These are phyloP conservation scores for Suaeda aralocaspica DNA, from an alignment of 148 eudicot species.

Conservation along the genomic window DNA sequence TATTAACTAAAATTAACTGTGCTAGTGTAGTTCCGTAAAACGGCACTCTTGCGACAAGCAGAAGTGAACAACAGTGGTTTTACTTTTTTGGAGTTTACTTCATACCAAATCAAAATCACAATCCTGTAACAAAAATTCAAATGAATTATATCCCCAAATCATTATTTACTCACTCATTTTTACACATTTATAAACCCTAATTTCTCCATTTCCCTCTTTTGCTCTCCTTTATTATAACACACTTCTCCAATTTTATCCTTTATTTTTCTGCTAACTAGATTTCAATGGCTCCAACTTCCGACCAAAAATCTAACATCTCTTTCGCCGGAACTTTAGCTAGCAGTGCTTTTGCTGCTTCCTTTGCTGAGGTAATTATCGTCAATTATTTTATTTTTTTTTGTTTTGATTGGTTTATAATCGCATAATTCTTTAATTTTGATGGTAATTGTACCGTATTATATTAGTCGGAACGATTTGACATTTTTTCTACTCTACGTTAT, in stretches of 20 bases:
- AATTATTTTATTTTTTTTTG: background rate
- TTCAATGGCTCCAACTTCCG: constrained; percentile 34
- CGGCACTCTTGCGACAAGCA: too few relatives aligned
- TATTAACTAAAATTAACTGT: too few relatives aligned
- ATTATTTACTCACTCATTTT: background rate
- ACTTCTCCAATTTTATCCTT: background rate
- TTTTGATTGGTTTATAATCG: background rate
- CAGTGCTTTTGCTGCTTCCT: constrained; percentile 88
- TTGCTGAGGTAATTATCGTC: constrained; percentile 66
- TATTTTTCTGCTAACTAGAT: background rate
- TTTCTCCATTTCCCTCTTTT: background rate
- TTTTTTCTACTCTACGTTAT: too few relatives aligned
- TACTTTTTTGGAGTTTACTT: too few relatives aligned
- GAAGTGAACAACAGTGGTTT: too few relatives aligned
- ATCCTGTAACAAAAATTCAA: too few relatives aligned
- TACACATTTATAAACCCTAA: background rate
- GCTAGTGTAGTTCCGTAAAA: too few relatives aligned
- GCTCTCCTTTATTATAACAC: background rate
- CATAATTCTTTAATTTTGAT: background rate
- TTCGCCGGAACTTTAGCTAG: constrained; percentile 65
- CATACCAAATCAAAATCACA: too few relatives aligned
- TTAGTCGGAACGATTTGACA: too few relatives aligned
- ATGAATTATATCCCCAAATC: background rate
- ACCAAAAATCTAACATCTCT: constrained; percentile 47
- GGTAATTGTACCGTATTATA: background rate